Evolutionary conservation across 495 filamentous ascomycete species (phyloP).

Genomic region (Xylaria castorea): DNA sequence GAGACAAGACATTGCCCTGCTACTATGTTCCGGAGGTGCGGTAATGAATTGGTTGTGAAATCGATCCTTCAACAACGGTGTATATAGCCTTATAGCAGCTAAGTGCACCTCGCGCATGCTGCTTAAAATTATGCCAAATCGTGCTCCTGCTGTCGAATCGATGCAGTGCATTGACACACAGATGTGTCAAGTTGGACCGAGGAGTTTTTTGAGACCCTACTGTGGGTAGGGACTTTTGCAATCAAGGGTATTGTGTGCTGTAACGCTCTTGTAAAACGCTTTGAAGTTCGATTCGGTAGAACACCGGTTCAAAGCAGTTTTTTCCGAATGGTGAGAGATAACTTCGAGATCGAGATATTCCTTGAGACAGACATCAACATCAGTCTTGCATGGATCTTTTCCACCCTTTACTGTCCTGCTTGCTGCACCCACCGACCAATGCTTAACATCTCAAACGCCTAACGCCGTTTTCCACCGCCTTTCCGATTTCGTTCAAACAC

Average conservation of each 20-base stretch:
- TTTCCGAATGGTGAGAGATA: slow-evolving; percentile 14
- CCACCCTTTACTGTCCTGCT: slow-evolving; percentile 32
- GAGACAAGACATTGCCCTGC: slow-evolving; percentile 10
- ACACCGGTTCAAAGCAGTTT: slow-evolving; percentile 14
- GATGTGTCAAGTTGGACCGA: slow-evolving; percentile 27
- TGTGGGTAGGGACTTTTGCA: slow-evolving; percentile 2
- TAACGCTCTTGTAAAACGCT: slow-evolving; percentile 19
- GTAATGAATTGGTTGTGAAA: neutral
- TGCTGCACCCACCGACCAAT: slow-evolving; percentile 33
- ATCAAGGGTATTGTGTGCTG: slow-evolving; percentile 27
- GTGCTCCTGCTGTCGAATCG: slow-evolving; percentile 42
- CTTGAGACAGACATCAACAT: slow-evolving; percentile 11
- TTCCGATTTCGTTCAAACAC: slow-evolving; percentile 38
- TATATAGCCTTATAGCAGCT: slow-evolving; percentile 9
- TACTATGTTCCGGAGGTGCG: slow-evolving; percentile 2
- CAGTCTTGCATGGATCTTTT: slow-evolving; percentile 3
- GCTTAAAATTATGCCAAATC: slow-evolving; percentile 20
- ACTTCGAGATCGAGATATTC: slow-evolving; percentile 2
- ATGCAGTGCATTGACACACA: slow-evolving; percentile 40
- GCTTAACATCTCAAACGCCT: slow-evolving; percentile 27
- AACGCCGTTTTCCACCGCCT: slow-evolving; percentile 38
- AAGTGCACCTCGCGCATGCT: slow-evolving; percentile 1
- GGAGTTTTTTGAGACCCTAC: neutral
- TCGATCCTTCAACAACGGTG: neutral
- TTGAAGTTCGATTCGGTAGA: slow-evolving; percentile 8